A percentile compares a stretch with the other conserved stretches of the same genome.
Conservation (phyloP, 2,329 filamentous ascomycete species). For the Hymenotorrendiella dingleyae region DNA sequence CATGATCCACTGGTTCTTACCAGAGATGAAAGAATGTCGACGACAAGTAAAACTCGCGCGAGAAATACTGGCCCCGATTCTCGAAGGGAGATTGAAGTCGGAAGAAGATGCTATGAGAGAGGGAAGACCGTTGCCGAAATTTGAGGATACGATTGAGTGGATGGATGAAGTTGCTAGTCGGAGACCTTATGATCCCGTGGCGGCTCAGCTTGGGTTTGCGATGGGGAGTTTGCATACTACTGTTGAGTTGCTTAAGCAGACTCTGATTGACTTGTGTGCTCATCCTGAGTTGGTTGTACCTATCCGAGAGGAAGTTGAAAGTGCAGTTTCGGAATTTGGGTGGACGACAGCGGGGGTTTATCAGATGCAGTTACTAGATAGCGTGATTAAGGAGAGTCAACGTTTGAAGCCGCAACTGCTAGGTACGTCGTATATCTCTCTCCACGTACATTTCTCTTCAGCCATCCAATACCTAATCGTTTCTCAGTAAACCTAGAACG, state of each 20-base stretch:
- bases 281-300: not conserved
- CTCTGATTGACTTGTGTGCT: not conserved
- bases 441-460: not conserved
- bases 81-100: not conserved
- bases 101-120: not conserved
- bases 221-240: not conserved
- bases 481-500: not conserved
- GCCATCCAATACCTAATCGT: not conserved
- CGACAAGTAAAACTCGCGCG: not conserved
- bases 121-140: not conserved
- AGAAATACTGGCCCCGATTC: not conserved
- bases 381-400: constrained; percentile 1
- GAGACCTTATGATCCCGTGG: not conserved
- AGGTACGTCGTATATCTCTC: not conserved
- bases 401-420: not conserved
- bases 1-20: not conserved
- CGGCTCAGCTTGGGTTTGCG: not conserved
- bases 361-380: not conserved
- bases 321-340: not conserved
- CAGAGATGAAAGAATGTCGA: not conserved
- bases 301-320: not conserved
- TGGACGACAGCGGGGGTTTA: not conserved
- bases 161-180: not conserved
- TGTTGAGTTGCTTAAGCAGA: not conserved
- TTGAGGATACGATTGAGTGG: not conserved